Evolutionary conservation across 2,329 filamentous ascomycete species (phyloP), one percentile per base, ranked within the genome.

Genomic region (Ascosphaera apis): DNA sequence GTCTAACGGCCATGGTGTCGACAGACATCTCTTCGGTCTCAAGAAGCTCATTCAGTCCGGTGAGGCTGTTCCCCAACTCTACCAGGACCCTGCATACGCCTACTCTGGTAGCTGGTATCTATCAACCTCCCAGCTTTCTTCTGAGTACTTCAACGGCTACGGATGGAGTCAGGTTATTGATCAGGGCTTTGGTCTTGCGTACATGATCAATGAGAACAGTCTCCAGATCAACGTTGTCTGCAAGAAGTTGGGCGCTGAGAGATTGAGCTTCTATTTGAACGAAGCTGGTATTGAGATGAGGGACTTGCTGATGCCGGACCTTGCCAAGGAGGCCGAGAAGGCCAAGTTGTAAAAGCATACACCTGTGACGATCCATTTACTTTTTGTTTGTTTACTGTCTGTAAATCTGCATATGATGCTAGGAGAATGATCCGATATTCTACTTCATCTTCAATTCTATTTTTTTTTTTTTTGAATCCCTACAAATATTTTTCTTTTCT

Each of bases 121-220:
- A 40, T 86, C 76, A 18, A 82, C 75, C 18, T 82, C 73, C 41
- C 91, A 98, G 62, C 63, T 98, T 53, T 88, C 78, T 58, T 84
- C 76, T 23, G 91, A 98, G 63, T 93, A 80, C 65, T 98, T 95
- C 61, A 98, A 98, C 54, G 88, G 91, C 16, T 98, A 98, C 57
- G 88, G 88, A 33, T 98, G 88, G 88, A 88, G 79, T 52, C 86
- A 98, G 63, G 88, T 98, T 36, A 78, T 95, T 37, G 84, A 95
- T 50, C 80, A 77, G 41, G 88, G 88, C 19, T 98, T 88, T 59
- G 88, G 88, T 44, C 91, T 98, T 52, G 88, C 88, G 28, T 98
- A 98, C 56, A 98, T 98, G 88, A 95, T 98, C 56, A 98, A 98
- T 54, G 86, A 95, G 66, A 91, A 93, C 58, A 84, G 82, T 56